Conservation (phyloP, 148 eudicot genomes). For the Euryodendron excelsum region DNA sequence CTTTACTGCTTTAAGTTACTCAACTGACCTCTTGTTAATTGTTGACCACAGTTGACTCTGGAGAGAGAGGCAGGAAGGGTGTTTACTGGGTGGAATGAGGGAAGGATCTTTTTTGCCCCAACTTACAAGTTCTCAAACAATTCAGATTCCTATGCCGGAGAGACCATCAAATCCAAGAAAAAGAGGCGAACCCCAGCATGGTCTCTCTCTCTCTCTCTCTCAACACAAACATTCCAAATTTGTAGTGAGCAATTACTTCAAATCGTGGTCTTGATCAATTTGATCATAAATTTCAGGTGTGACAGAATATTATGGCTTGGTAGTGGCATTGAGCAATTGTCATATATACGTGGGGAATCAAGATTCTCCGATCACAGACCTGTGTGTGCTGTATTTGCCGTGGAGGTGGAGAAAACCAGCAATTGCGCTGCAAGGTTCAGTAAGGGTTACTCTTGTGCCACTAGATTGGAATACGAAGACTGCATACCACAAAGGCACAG, state of each 20-base stretch:
- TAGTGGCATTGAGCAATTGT: conserved; percentile 56
- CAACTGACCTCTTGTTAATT: not conserved
- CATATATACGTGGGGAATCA: conserved; percentile 68
- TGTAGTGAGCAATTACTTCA: no score
- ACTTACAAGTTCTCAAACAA: conserved; percentile 83
- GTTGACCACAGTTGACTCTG: conserved; percentile 37
- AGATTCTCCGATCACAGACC: conserved; percentile 85
- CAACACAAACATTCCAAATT: not conserved
- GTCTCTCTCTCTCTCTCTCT: conserved; percentile 26
- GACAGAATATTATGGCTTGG: conserved; percentile 89
- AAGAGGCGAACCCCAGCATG: conserved; percentile 86
- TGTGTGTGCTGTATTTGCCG: conserved; percentile 60
- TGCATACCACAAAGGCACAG: conserved; percentile 47
- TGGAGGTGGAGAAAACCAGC: conserved; percentile 51
- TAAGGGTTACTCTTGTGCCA: conserved; percentile 56
- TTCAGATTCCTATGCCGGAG: conserved; percentile 81
- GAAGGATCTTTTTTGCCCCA: conserved; percentile 61
- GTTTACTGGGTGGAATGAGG: conserved; percentile 66
- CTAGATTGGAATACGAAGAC: conserved; percentile 33
- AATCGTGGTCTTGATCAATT: not conserved
- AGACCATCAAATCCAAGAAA: conserved; percentile 62
- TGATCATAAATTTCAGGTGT: conserved; percentile 45
- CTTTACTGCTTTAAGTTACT: not conserved
- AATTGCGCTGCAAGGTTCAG: conserved; percentile 35
- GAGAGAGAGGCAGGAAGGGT: conserved; percentile 65